Base-by-base conservation (phyloP, 306 rosid genomes). In the Mimosa pudica region DNA sequence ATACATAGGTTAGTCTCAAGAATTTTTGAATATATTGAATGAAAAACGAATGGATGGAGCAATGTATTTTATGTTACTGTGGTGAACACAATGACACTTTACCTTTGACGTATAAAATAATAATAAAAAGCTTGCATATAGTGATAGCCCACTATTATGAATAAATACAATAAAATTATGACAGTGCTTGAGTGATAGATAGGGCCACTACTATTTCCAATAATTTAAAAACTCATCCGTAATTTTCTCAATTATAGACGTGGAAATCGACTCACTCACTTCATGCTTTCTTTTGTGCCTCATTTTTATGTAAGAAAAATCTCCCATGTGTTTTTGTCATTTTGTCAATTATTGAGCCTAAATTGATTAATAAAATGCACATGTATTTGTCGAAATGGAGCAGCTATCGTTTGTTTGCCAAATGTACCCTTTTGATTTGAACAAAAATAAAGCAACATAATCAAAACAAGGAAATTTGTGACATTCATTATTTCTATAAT, bases 321-420 rank as follows among this genome's bases (percentile, higher is more conserved):
- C 72, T 71, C 38, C 38, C 66, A 61, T 80, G 24, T 51, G 67
- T 0, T 74, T 77, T 85, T 81, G 83, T 81, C 85, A 45, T 61
- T 7, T 63, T 41, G 7, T 35, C 41, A 78, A 81, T 69, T 63
- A 70, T 51, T 30, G 33, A 74, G 61, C 72, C 6, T 10, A 10
- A 47, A 33, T 48, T 57, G 6, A 60, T n/a, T 20, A 9, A 60
- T 9, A 33, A 74, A 13, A 14, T 2, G 70, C 45, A 64, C 46
- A 64, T 35, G 42, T 70, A 46, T 58, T 75, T 61, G 2, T 70
- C 55, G n/a, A 76, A 71, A 64, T 76, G 36, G 76, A 62, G 18
- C 76, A 65, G 68, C 58, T 38, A 36, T 14, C 76, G 18, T 13
- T 18, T 61, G 57, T 13, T 44, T 35, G 48, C 16, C 24, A 16